A percentile compares a stretch with the other conserved stretches of the same genome.
These are phyloP conservation scores for Capsella bursapastoris DNA, from an alignment of 345 rosid genomes.

Conservation along the genomic window DNA sequence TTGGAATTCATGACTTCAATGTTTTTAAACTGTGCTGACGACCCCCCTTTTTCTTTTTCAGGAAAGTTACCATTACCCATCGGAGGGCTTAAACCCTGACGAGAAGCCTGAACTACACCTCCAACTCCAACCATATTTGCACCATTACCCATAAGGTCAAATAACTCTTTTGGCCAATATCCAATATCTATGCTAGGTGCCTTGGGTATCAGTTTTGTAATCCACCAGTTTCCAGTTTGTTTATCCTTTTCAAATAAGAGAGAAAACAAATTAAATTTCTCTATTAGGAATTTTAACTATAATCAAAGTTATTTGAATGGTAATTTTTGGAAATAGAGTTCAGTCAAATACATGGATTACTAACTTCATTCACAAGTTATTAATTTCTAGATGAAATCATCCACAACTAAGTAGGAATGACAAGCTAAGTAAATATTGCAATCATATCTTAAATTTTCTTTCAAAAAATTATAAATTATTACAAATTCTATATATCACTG, in stretches of 20 bases:
- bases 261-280: neutral
- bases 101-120: conserved; percentile 20
- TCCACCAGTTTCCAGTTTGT: conserved; percentile 16
- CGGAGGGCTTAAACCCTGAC: neutral
- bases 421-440: too few species aligned
- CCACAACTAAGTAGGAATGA: neutral
- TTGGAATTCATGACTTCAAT: neutral
- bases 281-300: neutral
- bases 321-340: neutral
- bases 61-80: conserved; percentile 35
- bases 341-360: neutral
- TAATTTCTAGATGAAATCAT: neutral
- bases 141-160: conserved; percentile 4
- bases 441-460: too few species aligned
- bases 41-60: too few species aligned
- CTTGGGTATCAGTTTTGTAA: neutral
- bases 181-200: neutral
- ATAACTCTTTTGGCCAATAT: conserved; percentile 24
- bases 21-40: neutral
- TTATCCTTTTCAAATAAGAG: neutral
- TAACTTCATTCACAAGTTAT: neutral
- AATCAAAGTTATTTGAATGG: neutral
- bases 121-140: conserved; percentile 2
- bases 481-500: too few species aligned
- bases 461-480: too few species aligned